Evolutionary conservation across 306 rosid genomes (phyloP).

Genomic region (Biancaea sappan): DNA sequence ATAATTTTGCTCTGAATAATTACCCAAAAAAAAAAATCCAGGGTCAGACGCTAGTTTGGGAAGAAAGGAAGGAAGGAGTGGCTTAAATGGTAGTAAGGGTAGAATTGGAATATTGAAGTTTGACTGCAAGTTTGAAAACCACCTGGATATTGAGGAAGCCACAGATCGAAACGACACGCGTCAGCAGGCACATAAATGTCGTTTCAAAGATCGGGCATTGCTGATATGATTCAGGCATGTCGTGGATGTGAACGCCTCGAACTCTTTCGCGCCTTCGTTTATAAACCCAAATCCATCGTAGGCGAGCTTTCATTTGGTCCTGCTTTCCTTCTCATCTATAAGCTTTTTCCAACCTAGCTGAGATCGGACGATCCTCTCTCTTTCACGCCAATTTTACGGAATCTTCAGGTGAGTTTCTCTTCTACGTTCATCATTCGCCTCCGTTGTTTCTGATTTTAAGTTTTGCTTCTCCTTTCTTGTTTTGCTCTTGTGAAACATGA

Average conservation of each 20-base stretch:
- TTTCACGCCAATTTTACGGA: background rate
- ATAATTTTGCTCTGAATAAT: too few species aligned
- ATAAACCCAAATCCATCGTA: slow-evolving; percentile 29
- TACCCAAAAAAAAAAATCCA: too few species aligned
- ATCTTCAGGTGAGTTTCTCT: slow-evolving; percentile 42
- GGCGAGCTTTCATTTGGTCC: slow-evolving; percentile 25
- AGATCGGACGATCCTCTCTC: slow-evolving; percentile 34
- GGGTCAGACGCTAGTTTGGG: background rate
- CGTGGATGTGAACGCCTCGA: background rate
- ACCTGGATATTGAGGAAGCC: slow-evolving; percentile 27
- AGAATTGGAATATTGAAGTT: slow-evolving; percentile 1
- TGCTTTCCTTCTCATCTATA: slow-evolving; percentile 7
- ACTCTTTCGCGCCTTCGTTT: slow-evolving; percentile 12
- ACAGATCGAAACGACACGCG: slow-evolving; percentile 44
- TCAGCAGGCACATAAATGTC: slow-evolving; percentile 17
- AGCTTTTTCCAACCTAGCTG: slow-evolving; percentile 44
- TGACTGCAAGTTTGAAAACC: slow-evolving; percentile 32
- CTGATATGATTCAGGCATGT: slow-evolving; percentile 10
- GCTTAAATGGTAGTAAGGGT: background rate
- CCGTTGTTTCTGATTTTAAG: background rate
- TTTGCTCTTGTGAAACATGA: background rate
- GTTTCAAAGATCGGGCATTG: slow-evolving; percentile 22
- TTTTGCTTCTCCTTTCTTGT: background rate
- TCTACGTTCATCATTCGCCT: background rate
- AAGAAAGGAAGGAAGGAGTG: background rate